Evolutionary conservation across 1,139 yeast genomes (phyloP).

Genomic region (Protomyces pachydermus): DNA sequence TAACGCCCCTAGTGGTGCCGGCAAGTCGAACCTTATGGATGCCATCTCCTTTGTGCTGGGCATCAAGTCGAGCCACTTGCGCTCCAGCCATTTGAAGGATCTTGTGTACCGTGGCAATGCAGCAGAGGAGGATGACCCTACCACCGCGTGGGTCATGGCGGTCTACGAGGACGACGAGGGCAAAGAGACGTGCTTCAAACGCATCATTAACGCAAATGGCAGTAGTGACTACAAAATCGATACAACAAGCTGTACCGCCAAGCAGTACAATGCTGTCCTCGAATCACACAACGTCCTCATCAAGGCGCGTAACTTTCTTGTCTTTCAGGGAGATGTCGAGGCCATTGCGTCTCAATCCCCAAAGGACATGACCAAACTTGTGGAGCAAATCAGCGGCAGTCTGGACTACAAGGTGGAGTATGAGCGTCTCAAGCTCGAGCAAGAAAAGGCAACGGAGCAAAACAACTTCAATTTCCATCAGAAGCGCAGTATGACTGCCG

Average conservation of each 20-base stretch:
- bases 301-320: constrained; percentile 85
- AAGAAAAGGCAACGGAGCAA: constrained; percentile 61
- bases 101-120: constrained; percentile 70
- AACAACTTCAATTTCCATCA: constrained; percentile 64
- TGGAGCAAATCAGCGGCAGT: constrained; percentile 65
- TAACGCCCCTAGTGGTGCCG: constrained; percentile 47
- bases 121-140: constrained; percentile 43
- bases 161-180: constrained; percentile 61
- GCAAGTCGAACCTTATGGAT: constrained; percentile 97
- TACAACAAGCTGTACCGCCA: constrained; percentile 55
- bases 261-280: constrained; percentile 60
- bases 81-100: constrained; percentile 70
- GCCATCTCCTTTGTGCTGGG: constrained; percentile 96
- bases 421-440: constrained; percentile 60
- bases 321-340: constrained; percentile 96
- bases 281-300: constrained; percentile 79
- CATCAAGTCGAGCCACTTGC: constrained; percentile 65
- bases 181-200: constrained; percentile 30
- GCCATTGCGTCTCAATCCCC: constrained; percentile 87
- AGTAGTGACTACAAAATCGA: constrained; percentile 67
- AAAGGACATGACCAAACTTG: constrained; percentile 60
- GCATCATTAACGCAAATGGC: constrained; percentile 24
- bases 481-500: constrained; percentile 68
- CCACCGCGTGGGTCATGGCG: constrained; percentile 74
- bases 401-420: constrained; percentile 61